phyloP scores from a whole-genome alignment of 139 green algal species.

The Tetraselmis chui region DNA sequence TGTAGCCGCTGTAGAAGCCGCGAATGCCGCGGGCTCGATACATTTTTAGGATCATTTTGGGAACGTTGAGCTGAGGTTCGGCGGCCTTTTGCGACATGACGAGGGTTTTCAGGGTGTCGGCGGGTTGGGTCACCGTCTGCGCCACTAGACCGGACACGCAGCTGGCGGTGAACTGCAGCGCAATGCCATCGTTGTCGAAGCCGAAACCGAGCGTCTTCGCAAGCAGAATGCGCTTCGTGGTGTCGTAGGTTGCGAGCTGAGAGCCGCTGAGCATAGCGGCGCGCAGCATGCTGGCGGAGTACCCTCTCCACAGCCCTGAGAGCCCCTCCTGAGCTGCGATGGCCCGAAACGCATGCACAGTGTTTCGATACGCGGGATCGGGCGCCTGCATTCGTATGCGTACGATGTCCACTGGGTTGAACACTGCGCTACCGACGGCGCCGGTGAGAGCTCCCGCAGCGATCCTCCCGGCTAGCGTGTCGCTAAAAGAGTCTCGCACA shows the following conservation, averaged over 20 bases:
- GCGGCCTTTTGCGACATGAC: conserved; percentile 8
- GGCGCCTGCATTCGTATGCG: conserved; percentile 20
- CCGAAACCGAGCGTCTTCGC: background rate
- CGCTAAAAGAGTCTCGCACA: conserved; percentile 7
- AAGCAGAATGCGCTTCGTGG: conserved; percentile 6
- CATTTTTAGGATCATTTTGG: background rate
- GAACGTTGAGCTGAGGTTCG: background rate
- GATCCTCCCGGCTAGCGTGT: background rate
- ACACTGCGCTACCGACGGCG: conserved; percentile 8
- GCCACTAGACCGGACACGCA: conserved; percentile 15
- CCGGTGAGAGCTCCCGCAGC: conserved; percentile 11
- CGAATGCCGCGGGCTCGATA: background rate
- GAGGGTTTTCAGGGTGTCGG: conserved; percentile 24
- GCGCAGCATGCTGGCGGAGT: conserved; percentile 9
- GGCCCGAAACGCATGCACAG: background rate
- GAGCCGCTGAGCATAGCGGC: conserved; percentile 11
- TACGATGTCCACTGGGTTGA: conserved; percentile 23
- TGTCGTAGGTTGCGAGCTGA: conserved; percentile 25
- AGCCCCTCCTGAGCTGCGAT: conserved; percentile 7
- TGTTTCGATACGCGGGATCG: background rate
- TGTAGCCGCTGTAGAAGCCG: conserved; percentile 14
- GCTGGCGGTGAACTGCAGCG: conserved; percentile 15
- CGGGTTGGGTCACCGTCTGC: conserved; percentile 21
- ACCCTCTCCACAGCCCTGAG: conserved; percentile 14
- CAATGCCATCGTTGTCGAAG: background rate